A percentile compares a stretch with the other conserved stretches of the same genome.
Evolutionary conservation across 2,329 filamentous ascomycete species (phyloP).

Genomic region (Cladorrhinum sp.): DNA sequence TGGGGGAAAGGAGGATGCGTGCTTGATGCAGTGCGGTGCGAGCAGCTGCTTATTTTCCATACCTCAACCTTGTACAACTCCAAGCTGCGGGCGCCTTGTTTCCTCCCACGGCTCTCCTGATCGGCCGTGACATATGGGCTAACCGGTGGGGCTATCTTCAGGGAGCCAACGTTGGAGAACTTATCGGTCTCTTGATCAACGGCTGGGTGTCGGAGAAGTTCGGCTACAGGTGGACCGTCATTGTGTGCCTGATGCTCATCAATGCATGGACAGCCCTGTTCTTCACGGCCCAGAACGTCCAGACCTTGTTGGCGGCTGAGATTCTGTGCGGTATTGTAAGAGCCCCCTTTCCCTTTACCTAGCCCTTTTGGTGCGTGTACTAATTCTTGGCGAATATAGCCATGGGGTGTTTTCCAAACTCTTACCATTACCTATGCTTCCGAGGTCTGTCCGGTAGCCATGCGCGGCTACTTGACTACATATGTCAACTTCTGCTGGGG

Average conservation of each 20-base stretch:
- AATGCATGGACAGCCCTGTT: constrained; percentile 60
- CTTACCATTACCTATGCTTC: constrained; percentile 64
- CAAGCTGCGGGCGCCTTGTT: neutral
- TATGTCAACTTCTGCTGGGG: constrained; percentile 79
- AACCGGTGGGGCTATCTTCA: constrained; percentile 23
- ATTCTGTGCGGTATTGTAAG: constrained; percentile 55
- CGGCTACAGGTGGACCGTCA: constrained; percentile 64
- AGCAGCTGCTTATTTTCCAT: neutral
- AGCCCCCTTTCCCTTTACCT: constrained; percentile 6
- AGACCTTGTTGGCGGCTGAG: constrained; percentile 57
- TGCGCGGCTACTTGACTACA: constrained; percentile 69
- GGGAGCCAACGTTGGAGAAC: constrained; percentile 59
- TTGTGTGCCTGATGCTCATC: constrained; percentile 53
- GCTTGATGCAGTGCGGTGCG: neutral
- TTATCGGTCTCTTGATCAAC: constrained; percentile 64
- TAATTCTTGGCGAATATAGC: constrained; percentile 26
- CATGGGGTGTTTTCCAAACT: constrained; percentile 44
- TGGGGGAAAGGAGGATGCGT: neutral
- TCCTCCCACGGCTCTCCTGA: neutral
- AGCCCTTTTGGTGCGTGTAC: neutral
- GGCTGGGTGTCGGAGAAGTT: constrained; percentile 65
- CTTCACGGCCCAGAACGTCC: constrained; percentile 61
- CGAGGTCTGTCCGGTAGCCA: constrained; percentile 69
- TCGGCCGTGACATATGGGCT: neutral
- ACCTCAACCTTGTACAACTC: neutral